Conservation (phyloP, 2,329 filamentous ascomycete genomes). For the Fusarium verrucosum region DNA sequence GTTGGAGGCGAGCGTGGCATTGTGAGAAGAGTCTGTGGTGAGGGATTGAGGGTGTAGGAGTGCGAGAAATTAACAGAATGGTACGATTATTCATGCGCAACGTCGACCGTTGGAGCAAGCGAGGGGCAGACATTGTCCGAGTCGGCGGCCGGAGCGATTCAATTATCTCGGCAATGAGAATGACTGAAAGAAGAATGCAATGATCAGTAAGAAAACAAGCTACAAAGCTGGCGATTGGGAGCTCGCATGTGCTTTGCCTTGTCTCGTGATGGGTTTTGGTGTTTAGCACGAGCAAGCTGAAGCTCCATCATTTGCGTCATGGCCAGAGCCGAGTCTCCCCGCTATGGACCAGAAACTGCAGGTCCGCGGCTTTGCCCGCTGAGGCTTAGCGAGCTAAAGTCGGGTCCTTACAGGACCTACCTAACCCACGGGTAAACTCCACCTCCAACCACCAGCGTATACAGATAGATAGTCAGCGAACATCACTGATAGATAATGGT, state of each 20-base stretch:
- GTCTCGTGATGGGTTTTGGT: slow-evolving; percentile 22
- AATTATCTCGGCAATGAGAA: neutral
- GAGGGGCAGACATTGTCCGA: slow-evolving; percentile 35
- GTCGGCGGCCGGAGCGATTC: neutral
- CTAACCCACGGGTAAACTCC: neutral
- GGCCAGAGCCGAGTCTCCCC: neutral
- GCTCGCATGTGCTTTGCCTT: slow-evolving; percentile 1
- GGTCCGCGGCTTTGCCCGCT: neutral
- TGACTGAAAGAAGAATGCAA: neutral
- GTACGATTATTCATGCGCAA: neutral
- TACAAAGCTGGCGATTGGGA: neutral
- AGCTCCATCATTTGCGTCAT: slow-evolving; percentile 35
- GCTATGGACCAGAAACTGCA: neutral
- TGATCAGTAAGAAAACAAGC: neutral
- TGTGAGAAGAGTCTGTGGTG: slow-evolving; percentile 38
- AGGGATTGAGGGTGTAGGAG: slow-evolving; percentile 5
- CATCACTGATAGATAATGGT: neutral
- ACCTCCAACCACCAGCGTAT: neutral
- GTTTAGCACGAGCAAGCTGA: neutral
- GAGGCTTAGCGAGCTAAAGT: slow-evolving; percentile 6
- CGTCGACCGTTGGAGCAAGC: slow-evolving; percentile 25
- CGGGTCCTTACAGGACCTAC: neutral
- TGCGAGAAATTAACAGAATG: slow-evolving; percentile 8
- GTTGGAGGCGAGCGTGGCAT: slow-evolving; percentile 29
- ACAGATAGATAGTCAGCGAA: neutral